These are phyloP conservation scores for Ogataea kodamae DNA, from an alignment of 805 yeast species.

Conservation along the genomic window DNA sequence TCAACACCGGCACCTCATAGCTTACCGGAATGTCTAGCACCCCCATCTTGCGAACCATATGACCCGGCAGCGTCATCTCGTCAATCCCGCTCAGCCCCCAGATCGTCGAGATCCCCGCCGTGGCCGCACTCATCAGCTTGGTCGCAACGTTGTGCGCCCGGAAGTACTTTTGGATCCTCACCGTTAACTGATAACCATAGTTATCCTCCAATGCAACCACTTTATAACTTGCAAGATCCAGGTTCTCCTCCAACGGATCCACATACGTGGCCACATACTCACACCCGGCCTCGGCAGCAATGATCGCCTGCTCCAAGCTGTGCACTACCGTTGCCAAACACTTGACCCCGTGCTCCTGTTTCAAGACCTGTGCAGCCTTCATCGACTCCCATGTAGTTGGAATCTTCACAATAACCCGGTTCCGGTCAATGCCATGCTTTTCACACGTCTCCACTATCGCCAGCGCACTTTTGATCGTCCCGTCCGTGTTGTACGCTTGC, in stretches of 20 bases:
- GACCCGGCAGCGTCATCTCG: constrained; percentile 31
- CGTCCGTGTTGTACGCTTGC: constrained; percentile 22
- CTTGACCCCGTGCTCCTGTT: constrained; percentile 19
- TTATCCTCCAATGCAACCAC: constrained; percentile 20
- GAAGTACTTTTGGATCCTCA: constrained; percentile 32
- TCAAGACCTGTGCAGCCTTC: constrained; percentile 27
- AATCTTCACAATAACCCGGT: constrained; percentile 31
- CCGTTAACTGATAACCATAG: constrained; percentile 28
- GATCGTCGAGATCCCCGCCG: constrained; percentile 26
- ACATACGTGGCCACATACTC: constrained; percentile 32
- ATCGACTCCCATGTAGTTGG: constrained; percentile 33
- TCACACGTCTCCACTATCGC: constrained; percentile 28
- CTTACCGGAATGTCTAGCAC: constrained; percentile 24
- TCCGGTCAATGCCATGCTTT: constrained; percentile 27
- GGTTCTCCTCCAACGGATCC: constrained; percentile 27
- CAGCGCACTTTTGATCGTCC: constrained; percentile 23
- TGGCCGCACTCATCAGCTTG: constrained; percentile 30
- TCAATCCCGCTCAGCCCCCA: constrained; percentile 32
- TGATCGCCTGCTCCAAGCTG: constrained; percentile 32
- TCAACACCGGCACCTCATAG: constrained; percentile 16
- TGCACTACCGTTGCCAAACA: constrained; percentile 35
- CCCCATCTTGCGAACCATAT: constrained; percentile 24
- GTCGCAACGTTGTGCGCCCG: constrained; percentile 27
- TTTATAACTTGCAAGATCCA: constrained; percentile 24
- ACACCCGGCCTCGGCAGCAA: constrained; percentile 36